Evolutionary conservation across 1,284 basidiomycete genomes (phyloP).

Genomic region (Ganoderma lucidum): DNA sequence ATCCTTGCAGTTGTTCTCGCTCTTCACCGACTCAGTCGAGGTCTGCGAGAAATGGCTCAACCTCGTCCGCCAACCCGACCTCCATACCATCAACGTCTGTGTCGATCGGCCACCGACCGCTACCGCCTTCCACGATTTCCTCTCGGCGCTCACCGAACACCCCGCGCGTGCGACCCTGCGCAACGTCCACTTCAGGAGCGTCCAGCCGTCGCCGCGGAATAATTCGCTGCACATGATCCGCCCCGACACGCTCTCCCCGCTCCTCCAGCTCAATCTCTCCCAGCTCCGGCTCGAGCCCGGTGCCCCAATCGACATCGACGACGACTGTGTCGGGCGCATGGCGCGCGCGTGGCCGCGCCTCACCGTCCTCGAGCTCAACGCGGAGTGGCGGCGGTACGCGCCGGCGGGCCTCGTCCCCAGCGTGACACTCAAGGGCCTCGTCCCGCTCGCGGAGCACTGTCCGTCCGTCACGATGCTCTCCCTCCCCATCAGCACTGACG

Average conservation of each 20-base stretch:
- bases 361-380: slow-evolving; percentile 26
- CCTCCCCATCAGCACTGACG: slow-evolving; percentile 22
- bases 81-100: slow-evolving; percentile 16
- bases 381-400: slow-evolving; percentile 24
- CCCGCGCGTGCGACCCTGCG: slow-evolving; percentile 5
- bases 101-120: slow-evolving; percentile 19
- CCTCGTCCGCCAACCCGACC: slow-evolving; percentile 17
- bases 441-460: slow-evolving; percentile 27
- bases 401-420: not conserved
- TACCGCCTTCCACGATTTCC: slow-evolving; percentile 19
- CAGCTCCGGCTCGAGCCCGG: slow-evolving; percentile 26
- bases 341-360: slow-evolving; percentile 26
- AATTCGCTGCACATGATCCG: slow-evolving; percentile 14
- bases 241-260: slow-evolving; percentile 24
- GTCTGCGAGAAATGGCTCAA: slow-evolving; percentile 19
- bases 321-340: slow-evolving; percentile 25
- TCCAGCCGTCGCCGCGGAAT: slow-evolving; percentile 9
- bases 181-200: slow-evolving; percentile 14
- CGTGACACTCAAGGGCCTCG: slow-evolving; percentile 23
- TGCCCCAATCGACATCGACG: slow-evolving; percentile 23
- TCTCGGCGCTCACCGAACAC: slow-evolving; percentile 18
- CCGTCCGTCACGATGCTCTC: slow-evolving; percentile 15
- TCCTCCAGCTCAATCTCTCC: slow-evolving; percentile 22
- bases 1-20: slow-evolving; percentile 14
- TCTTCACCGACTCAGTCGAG: slow-evolving; percentile 18